Base-by-base conservation (phyloP, 768 basidiomycete species). In the Pleurotus tuoliensis region DNA sequence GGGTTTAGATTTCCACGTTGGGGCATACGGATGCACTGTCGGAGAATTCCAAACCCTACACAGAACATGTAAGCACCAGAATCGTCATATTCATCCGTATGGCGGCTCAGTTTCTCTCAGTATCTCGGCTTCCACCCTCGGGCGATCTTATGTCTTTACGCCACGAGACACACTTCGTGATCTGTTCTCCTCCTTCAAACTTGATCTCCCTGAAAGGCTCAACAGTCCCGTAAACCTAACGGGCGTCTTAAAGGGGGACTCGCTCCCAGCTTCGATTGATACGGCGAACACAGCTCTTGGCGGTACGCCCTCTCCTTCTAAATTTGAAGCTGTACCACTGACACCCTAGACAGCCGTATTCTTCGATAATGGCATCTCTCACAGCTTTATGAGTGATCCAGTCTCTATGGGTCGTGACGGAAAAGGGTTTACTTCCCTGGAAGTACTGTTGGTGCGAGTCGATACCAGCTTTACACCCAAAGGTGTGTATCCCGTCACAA, bases 1-100 rank as follows among this genome's bases (percentile, higher is more conserved):
- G 25, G 39, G 43, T 38, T 13, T 24, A 74, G 74, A 49, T 71
- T 70, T 57, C 71, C 75, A 16, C 64, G 70, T 51, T 76, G 76
- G 76, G 76, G 76, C 0, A 66, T 73, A 18, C 64, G 75, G 13
- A 72, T 71, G 4, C 69, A 67, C 37, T 78, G 76, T 58, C 52
- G 60, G 11, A 70, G 67, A 41, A 62, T 76, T n/a, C 65, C 73
- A 4, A 62, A 72, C 44, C 57, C 62, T 11, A 20, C 22, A 4
- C 57, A 55, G 3, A 72, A 73, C 46, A 65, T 75, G 75, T 74
- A 56, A 43, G 70, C 58, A 13, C 39, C 4, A 34, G 30, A 34
- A 34, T 34, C 30, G 9, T 11, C 30, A 3, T 3, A 34, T 34
- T 34, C 30, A 5, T 16, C 53, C 39, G 8, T 55, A 39, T 52